Conservation (phyloP, 2,329 filamentous ascomycete species). For the Penicillium capsulatum region DNA sequence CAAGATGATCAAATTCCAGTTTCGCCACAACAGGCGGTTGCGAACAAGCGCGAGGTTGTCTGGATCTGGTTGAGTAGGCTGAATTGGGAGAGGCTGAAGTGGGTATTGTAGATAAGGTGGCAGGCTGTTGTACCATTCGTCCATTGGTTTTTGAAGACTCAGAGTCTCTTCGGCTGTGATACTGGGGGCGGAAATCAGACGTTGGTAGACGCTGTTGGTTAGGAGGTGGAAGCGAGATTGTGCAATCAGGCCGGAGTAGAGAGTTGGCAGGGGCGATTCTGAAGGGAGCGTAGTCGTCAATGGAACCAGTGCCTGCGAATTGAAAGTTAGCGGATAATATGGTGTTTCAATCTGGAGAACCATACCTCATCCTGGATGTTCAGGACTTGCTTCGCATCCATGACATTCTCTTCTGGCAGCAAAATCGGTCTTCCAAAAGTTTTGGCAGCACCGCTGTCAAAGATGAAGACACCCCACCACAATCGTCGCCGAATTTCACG, state of each 20-base stretch:
- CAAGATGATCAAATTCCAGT: constrained; percentile 44
- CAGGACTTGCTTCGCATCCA: constrained; percentile 44
- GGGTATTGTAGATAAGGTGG: constrained; percentile 40
- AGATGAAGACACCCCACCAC: constrained; percentile 45
- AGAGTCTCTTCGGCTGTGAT: constrained; percentile 42
- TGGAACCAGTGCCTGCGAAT: constrained; percentile 31
- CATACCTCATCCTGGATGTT: constrained; percentile 43
- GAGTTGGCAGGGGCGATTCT: constrained; percentile 38
- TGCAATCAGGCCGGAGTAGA: constrained; percentile 43
- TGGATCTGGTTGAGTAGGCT: constrained; percentile 29
- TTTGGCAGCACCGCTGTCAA: constrained; percentile 49
- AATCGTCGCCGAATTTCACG: constrained; percentile 40
- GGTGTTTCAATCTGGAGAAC: neutral
- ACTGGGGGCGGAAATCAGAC: constrained; percentile 42
- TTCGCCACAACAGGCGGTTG: constrained; percentile 41
- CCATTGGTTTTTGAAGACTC: constrained; percentile 40
- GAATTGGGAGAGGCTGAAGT: constrained; percentile 17
- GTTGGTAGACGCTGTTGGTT: constrained; percentile 45
- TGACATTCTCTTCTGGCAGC: constrained; percentile 42
- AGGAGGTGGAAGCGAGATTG: constrained; percentile 43
- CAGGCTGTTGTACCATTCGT: constrained; percentile 41
- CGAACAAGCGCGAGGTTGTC: constrained; percentile 39
- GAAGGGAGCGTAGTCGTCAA: constrained; percentile 35
- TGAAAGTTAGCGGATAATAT: constrained; percentile 2
- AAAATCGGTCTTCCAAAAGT: constrained; percentile 49